Conservation (phyloP, 2,329 filamentous ascomycete species). For the Mycosphaerella arachidis region DNA sequence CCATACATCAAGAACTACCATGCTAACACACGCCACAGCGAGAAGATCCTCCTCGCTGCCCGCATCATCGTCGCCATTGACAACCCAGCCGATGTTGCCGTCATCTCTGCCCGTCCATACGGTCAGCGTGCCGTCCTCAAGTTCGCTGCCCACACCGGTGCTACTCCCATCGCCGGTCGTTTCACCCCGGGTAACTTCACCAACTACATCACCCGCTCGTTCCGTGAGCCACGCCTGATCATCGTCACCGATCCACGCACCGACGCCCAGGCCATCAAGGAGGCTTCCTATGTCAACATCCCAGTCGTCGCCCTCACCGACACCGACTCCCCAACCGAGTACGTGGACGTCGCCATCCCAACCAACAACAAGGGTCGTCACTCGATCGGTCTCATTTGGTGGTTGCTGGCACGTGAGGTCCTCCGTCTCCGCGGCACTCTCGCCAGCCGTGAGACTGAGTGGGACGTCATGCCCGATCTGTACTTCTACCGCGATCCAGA, state of each 20-base stretch:
- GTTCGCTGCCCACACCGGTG: slow-evolving; percentile 98
- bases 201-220: slow-evolving; percentile 99
- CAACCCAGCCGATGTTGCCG: slow-evolving; percentile 98
- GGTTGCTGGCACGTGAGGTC: slow-evolving; percentile 99
- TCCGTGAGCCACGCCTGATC: slow-evolving; percentile 99
- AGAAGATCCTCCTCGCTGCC: slow-evolving; percentile 98
- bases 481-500: slow-evolving; percentile 99
- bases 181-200: slow-evolving; percentile 99
- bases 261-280: slow-evolving; percentile 99
- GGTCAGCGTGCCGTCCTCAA: slow-evolving; percentile 99
- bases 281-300: slow-evolving; percentile 99
- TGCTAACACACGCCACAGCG: slow-evolving; percentile 55
- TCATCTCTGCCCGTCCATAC: slow-evolving; percentile 99
- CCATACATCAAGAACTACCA: neutral
- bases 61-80: slow-evolving; percentile 98
- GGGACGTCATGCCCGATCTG: slow-evolving; percentile 99
- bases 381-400: slow-evolving; percentile 98
- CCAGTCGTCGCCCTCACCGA: slow-evolving; percentile 98
- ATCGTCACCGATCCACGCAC: slow-evolving; percentile 99
- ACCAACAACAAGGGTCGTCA: slow-evolving; percentile 99
- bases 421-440: slow-evolving; percentile 97
- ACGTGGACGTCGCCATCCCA: slow-evolving; percentile 98
- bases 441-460: slow-evolving; percentile 90
- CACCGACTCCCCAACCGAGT: slow-evolving; percentile 98
- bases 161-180: slow-evolving; percentile 95